These are phyloP conservation scores for Ceratobasidium theobromae DNA, from an alignment of 1,284 basidiomycete species.

Conservation along the genomic window DNA sequence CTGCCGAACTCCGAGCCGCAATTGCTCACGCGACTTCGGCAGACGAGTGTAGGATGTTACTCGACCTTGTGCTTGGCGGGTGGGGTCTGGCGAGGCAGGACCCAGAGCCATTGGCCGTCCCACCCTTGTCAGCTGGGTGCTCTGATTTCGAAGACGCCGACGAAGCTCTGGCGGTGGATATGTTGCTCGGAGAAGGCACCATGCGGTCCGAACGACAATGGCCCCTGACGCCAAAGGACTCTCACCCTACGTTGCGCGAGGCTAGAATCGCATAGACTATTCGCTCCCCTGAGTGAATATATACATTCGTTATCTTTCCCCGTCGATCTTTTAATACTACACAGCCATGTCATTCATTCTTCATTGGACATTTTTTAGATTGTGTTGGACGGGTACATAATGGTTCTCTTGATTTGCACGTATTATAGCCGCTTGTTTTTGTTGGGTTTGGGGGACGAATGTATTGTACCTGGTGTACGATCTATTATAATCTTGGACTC, in stretches of 20 bases:
- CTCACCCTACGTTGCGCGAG: constrained; percentile 7
- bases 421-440: neutral
- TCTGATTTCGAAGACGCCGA: constrained; percentile 31
- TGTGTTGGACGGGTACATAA: neutral
- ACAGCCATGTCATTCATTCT: neutral
- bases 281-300: constrained; percentile 16
- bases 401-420: neutral
- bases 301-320: neutral
- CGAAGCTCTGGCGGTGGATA: constrained; percentile 36
- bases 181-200: constrained; percentile 36
- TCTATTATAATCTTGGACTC: constrained; percentile 16
- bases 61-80: constrained; percentile 76
- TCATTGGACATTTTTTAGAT: neutral
- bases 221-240: constrained; percentile 18
- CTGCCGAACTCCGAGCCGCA: constrained; percentile 66
- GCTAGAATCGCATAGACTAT: constrained; percentile 12
- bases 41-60: constrained; percentile 80
- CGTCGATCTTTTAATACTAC: constrained; percentile 17
- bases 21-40: constrained; percentile 71
- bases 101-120: constrained; percentile 22
- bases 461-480: constrained; percentile 30
- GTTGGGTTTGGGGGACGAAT: neutral
- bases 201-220: constrained; percentile 5
- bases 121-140: constrained; percentile 20
- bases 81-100: constrained; percentile 47